phyloP scores from a whole-genome alignment of 2,329 filamentous ascomycete genomes.

The Colletotrichum tamarilloi region DNA sequence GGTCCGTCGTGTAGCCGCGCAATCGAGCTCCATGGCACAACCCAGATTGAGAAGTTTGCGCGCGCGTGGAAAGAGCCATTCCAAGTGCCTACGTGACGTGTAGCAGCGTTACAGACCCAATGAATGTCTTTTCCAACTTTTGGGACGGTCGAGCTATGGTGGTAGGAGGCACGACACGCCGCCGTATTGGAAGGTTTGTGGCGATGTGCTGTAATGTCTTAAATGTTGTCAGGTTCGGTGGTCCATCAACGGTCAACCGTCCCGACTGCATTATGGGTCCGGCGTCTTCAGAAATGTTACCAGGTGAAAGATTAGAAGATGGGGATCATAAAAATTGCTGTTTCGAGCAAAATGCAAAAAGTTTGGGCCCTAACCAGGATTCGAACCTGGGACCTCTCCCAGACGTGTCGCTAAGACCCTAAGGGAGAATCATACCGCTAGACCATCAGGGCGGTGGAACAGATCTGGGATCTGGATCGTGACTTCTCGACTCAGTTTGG shows the following conservation, averaged over 20 bases:
- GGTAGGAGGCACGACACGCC: background rate
- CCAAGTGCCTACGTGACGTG: background rate
- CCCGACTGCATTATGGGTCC: too few species aligned
- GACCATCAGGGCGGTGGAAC: constrained; percentile 10
- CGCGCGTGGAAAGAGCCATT: background rate
- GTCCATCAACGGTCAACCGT: too few species aligned
- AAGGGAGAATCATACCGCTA: constrained; percentile 34
- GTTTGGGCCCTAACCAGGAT: constrained; percentile 23
- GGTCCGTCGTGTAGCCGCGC: background rate
- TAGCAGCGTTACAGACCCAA: background rate
- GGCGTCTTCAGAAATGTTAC: too few species aligned
- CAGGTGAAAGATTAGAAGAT: too few species aligned
- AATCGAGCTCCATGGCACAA: background rate
- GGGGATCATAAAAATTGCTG: too few species aligned
- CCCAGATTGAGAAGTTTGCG: background rate
- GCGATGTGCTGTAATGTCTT: background rate
- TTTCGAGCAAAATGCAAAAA: background rate
- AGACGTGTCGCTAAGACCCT: background rate
- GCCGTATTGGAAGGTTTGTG: background rate
- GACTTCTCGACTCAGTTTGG: rapidly evolving
- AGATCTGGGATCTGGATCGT: background rate
- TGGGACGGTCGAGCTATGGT: background rate
- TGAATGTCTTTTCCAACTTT: background rate
- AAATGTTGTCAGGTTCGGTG: background rate
- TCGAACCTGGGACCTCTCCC: constrained; percentile 34